phyloP scores from a whole-genome alignment of 2,329 filamentous ascomycete genomes.

The Paraphoma sp. region DNA sequence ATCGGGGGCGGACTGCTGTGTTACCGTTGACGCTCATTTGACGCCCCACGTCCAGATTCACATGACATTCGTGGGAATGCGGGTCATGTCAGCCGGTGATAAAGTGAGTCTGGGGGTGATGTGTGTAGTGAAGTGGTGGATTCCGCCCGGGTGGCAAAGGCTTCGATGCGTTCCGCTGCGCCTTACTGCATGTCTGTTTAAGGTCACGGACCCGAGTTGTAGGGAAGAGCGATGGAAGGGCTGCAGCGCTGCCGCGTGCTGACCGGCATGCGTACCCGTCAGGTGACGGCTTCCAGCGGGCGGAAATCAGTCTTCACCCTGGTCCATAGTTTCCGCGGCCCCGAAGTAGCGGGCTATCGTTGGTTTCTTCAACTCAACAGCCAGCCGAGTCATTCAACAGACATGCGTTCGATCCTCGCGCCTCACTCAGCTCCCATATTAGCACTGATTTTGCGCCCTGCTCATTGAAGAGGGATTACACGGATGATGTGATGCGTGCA shows the following conservation, averaged over 20 bases:
- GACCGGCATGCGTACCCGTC: constrained; percentile 26
- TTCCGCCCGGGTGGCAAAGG: constrained; percentile 35
- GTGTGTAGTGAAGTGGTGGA: constrained; percentile 3
- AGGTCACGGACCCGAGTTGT: constrained; percentile 23
- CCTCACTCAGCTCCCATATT: constrained; percentile 40
- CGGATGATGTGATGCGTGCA: not conserved
- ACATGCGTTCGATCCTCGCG: constrained; percentile 30
- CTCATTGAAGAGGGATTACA: not conserved
- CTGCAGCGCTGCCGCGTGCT: constrained; percentile 27
- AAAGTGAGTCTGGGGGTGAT: not conserved
- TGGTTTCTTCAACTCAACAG: constrained; percentile 11
- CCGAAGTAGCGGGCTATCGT: constrained; percentile 18
- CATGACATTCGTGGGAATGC: constrained; percentile 2
- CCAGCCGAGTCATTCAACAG: constrained; percentile 16
- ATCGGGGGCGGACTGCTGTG: no score
- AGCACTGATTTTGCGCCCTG: constrained; percentile 9
- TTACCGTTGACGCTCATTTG: no score
- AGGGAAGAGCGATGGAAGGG: constrained; percentile 21
- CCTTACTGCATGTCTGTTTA: constrained; percentile 16
- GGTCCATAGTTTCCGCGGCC: constrained; percentile 26
- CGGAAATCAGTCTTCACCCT: constrained; percentile 11
- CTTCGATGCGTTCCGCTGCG: constrained; percentile 27
- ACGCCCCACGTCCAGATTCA: not conserved
- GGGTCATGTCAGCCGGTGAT: not conserved
- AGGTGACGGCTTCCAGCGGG: constrained; percentile 31